Percentiles rank a stretch among this genome's conserved stretches.
phyloP scores from a whole-genome alignment of 768 basidiomycete species.

The Podaxis sp. region DNA sequence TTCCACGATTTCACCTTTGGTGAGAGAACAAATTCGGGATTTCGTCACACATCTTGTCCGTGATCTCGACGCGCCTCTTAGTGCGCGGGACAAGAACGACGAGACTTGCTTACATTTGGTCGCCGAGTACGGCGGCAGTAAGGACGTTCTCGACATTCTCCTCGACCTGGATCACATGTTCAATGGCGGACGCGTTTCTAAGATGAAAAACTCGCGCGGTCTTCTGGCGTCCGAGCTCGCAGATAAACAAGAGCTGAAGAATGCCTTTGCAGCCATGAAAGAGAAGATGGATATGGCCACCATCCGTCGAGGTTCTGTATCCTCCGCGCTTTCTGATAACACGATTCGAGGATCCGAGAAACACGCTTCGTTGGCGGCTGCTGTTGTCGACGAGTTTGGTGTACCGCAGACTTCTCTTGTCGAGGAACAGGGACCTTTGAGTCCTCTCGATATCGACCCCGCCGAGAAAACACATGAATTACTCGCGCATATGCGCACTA shows the following conservation, averaged over 20 bases:
- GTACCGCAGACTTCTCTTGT: background rate
- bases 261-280: constrained; percentile 3
- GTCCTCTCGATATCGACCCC: constrained; percentile 2
- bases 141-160: constrained; percentile 58
- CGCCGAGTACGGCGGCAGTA: constrained; percentile 66
- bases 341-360: constrained; percentile 5
- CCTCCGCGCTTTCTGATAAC: constrained; percentile 7
- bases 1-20: constrained; percentile 12
- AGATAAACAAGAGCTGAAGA: background rate
- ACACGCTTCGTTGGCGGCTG: background rate
- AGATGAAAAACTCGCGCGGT: constrained; percentile 57
- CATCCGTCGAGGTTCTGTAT: constrained; percentile 6
- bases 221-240: background rate
- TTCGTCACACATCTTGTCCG: constrained; percentile 65
- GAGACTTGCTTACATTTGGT: constrained; percentile 82
- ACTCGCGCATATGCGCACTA: constrained; percentile 1
- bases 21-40: constrained; percentile 15
- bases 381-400: constrained; percentile 6
- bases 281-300: constrained; percentile 11
- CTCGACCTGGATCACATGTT: constrained; percentile 53
- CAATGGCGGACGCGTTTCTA: constrained; percentile 42
- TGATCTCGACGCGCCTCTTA: constrained; percentile 65
- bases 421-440: background rate
- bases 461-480: background rate
- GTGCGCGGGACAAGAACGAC: constrained; percentile 58